phyloP scores from a whole-genome alignment of 2,329 filamentous ascomycete species.

The Daldinia sp. region DNA sequence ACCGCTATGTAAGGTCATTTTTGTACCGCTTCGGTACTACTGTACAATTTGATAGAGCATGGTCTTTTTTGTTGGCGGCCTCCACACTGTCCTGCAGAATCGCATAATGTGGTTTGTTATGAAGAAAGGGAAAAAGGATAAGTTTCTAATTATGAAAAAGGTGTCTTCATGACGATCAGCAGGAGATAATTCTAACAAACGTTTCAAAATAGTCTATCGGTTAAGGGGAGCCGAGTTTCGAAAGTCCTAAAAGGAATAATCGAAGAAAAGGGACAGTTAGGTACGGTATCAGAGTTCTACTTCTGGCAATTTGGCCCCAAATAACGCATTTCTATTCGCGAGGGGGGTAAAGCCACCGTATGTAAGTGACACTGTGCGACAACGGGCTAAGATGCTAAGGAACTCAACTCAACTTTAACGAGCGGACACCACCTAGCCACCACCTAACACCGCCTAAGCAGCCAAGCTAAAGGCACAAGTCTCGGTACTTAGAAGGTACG shows the following conservation, averaged over 20 bases:
- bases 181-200: conserved; percentile 8
- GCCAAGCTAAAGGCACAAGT: background rate
- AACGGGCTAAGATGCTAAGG: background rate
- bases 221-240: conserved; percentile 16
- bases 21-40: conserved; percentile 21
- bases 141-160: background rate
- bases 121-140: background rate
- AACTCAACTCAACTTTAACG: background rate
- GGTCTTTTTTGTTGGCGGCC: conserved; percentile 26
- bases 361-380: conserved; percentile 17
- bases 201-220: conserved; percentile 28
- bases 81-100: conserved; percentile 29
- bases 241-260: conserved; percentile 6
- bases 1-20: conserved; percentile 19
- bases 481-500: conserved; percentile 7
- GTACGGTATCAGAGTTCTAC: conserved; percentile 22
- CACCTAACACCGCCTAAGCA: too few relatives aligned
- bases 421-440: too few relatives aligned
- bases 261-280: background rate
- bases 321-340: conserved; percentile 28
- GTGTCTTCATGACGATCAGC: conserved; percentile 10
- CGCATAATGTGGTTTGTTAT: background rate
- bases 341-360: conserved; percentile 3
- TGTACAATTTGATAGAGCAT: conserved; percentile 8
- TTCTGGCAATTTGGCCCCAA: conserved; percentile 29